Conservation (phyloP, 164 flowering plant genomes). For the Sextonia rubra region DNA sequence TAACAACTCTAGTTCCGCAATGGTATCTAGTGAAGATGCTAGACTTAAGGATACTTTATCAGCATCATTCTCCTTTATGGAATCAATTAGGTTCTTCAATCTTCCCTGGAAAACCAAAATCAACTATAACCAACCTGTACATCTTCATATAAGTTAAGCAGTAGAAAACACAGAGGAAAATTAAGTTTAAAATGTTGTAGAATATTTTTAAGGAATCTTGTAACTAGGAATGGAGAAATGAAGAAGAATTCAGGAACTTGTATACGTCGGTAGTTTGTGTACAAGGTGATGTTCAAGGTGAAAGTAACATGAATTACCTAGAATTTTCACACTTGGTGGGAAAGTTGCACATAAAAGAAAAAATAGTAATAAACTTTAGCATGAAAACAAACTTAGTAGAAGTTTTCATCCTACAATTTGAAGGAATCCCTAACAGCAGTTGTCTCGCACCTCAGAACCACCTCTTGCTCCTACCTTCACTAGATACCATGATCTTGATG, state of each 20-base stretch:
- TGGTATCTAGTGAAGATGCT: constrained; percentile 71
- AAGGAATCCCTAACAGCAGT: too few species aligned
- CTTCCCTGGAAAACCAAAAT: constrained; percentile 54
- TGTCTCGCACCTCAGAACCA: too few species aligned
- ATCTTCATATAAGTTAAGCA: background rate
- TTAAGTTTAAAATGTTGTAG: background rate
- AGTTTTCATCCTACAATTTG: too few species aligned
- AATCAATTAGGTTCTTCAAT: constrained; percentile 55
- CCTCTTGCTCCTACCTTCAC: too few species aligned
- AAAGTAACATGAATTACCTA: background rate
- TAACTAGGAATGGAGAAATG: background rate
- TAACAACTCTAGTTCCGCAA: constrained; percentile 79
- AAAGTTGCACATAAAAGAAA: too few species aligned
- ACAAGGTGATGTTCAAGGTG: background rate
- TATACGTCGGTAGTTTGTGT: background rate
- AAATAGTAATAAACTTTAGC: background rate
- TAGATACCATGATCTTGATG: too few species aligned
- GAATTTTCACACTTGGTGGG: background rate
- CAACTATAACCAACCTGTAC: background rate
- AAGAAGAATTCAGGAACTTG: background rate
- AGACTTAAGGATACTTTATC: constrained; percentile 81
- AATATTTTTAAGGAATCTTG: background rate
- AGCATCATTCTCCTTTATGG: constrained; percentile 77
- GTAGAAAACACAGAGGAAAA: background rate
- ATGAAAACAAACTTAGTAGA: too few species aligned